These are phyloP conservation scores for Termitomyces heimii DNA, from an alignment of 768 basidiomycete genomes.

Conservation along the genomic window DNA sequence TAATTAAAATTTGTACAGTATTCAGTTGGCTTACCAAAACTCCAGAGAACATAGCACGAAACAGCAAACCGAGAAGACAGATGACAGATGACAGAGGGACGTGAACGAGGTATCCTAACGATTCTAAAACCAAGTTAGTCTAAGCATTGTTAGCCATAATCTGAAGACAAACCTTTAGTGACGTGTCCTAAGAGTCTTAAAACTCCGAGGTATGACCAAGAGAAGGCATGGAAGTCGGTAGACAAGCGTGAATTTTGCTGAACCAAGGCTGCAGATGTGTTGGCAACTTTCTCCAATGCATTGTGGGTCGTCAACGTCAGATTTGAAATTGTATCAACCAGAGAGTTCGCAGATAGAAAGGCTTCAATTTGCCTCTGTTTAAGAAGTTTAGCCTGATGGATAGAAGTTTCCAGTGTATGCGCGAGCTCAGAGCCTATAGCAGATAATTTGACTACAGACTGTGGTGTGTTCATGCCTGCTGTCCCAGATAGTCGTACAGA, in stretches of 20 bases:
- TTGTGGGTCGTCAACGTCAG: constrained; percentile 32
- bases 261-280: constrained; percentile 28
- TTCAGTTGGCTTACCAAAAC: constrained; percentile 31
- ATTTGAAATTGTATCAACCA: constrained; percentile 28
- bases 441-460: constrained; percentile 19
- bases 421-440: constrained; percentile 16
- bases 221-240: background rate
- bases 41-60: constrained; percentile 29
- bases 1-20: background rate
- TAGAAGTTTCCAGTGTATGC: constrained; percentile 23
- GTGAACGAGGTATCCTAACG: constrained; percentile 18
- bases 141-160: background rate
- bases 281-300: constrained; percentile 44
- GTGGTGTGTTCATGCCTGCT: background rate
- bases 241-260: constrained; percentile 21
- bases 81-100: constrained; percentile 22
- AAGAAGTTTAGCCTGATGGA: constrained; percentile 7
- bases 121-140: constrained; percentile 10
- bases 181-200: constrained; percentile 5
- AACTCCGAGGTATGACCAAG: constrained; percentile 1
- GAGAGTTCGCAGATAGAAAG: constrained; percentile 25
- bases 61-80: constrained; percentile 23
- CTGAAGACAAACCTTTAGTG: constrained; percentile 7
- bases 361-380: constrained; percentile 28
- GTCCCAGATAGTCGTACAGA: background rate